Conservation (phyloP, 1,284 basidiomycete genomes). For the Tilletia indica region DNA sequence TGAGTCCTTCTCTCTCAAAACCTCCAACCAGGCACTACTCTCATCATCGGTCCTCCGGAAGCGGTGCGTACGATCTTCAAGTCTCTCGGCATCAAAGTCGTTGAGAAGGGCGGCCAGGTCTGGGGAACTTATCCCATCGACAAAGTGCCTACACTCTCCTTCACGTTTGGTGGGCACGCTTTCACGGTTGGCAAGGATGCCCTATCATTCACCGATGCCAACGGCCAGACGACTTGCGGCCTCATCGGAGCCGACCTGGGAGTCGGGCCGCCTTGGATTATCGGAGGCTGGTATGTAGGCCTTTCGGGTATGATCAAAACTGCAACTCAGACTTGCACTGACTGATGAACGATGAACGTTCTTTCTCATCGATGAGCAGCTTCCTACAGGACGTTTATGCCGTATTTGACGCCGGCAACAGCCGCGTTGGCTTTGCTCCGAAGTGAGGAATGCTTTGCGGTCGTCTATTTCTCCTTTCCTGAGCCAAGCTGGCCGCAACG, state of each 20-base stretch:
- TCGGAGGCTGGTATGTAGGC: background rate
- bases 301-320: background rate
- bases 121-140: background rate
- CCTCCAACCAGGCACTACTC: background rate
- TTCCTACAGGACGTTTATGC: slow-evolving; percentile 21
- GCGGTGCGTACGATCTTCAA: background rate
- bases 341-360: background rate
- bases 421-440: slow-evolving; percentile 13
- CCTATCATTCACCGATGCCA: background rate
- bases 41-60: background rate
- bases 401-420: slow-evolving; percentile 5
- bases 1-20: background rate
- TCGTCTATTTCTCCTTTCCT: no score
- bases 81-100: background rate
- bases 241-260: slow-evolving; percentile 15
- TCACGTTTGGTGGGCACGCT: background rate
- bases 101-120: background rate
- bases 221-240: background rate
- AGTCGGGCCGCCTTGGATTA: background rate
- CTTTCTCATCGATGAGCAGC: background rate
- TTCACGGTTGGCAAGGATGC: background rate
- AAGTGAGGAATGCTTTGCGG: background rate
- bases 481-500: no score
- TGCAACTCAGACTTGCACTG: no score
- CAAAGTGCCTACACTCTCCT: background rate